Evolutionary conservation across 1,139 yeast genomes (phyloP).

Genomic region (Hemisphaericaspora xylanilytica): DNA sequence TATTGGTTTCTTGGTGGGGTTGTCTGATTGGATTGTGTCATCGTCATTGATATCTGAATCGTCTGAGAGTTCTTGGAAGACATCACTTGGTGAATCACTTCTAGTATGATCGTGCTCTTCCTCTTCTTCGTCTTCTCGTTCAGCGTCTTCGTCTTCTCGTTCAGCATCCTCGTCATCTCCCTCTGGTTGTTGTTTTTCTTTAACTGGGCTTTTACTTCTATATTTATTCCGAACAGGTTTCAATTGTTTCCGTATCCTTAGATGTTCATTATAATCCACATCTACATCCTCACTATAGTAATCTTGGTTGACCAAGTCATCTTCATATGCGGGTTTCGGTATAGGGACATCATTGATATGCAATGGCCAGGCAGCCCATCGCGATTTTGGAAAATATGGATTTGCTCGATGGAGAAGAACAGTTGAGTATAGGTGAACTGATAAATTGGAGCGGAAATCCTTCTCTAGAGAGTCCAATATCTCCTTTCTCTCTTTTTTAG

Average conservation of each 20-base stretch:
- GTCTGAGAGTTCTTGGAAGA: neutral
- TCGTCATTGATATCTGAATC: conserved; percentile 4
- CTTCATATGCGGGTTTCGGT: conserved; percentile 29
- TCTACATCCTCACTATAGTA: conserved; percentile 20
- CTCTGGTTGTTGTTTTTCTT: no score
- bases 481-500: conserved; percentile 23
- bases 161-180: conserved; percentile 3
- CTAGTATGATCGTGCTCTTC: neutral
- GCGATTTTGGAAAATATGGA: conserved; percentile 33
- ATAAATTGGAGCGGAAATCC: conserved; percentile 46
- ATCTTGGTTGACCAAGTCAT: conserved; percentile 17
- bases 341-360: conserved; percentile 31
- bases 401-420: conserved; percentile 39
- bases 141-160: neutral
- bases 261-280: conserved; percentile 7
- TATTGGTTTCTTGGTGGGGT: conserved; percentile 6
- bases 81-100: conserved; percentile 3
- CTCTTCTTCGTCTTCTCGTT: neutral
- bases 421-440: conserved; percentile 51
- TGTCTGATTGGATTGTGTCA: no score
- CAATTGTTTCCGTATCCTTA: neutral
- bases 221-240: neutral
- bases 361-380: conserved; percentile 52
- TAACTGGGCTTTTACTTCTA: no score
- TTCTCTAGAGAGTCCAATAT: conserved; percentile 39